phyloP scores from a whole-genome alignment of 2,329 filamentous ascomycete species.

The Westerdykella aurantiaca region DNA sequence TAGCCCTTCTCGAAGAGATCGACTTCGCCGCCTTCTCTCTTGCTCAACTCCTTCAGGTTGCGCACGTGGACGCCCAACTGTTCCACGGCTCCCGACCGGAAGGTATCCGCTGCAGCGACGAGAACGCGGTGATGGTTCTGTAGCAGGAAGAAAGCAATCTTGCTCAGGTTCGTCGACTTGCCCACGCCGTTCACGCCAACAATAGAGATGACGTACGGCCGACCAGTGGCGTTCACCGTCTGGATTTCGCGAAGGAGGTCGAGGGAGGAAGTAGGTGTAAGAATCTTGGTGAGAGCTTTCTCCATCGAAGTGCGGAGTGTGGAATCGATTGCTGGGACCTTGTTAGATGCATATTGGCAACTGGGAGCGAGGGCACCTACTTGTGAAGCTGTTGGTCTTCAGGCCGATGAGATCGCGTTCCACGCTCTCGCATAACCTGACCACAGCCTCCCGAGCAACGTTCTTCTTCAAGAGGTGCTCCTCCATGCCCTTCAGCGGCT shows the following conservation, averaged over 20 bases:
- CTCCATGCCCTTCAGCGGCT: conserved; percentile 92
- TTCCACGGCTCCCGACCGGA: conserved; percentile 94
- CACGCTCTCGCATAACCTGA: conserved; percentile 85
- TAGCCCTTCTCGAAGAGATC: conserved; percentile 97
- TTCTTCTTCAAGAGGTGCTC: conserved; percentile 94
- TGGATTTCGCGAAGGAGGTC: conserved; percentile 93
- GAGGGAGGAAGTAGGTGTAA: conserved; percentile 90
- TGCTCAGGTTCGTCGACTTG: conserved; percentile 95
- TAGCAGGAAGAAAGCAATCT: conserved; percentile 95
- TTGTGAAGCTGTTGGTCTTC: conserved; percentile 89
- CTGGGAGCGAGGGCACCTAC: conserved; percentile 23
- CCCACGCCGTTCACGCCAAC: conserved; percentile 98
- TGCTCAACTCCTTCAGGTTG: conserved; percentile 82
- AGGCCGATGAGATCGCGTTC: conserved; percentile 83
- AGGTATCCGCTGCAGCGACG: conserved; percentile 92
- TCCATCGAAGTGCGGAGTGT: conserved; percentile 85
- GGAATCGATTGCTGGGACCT: conserved; percentile 59
- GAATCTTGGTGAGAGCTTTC: conserved; percentile 85
- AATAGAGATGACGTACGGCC: conserved; percentile 96
- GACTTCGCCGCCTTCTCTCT: conserved; percentile 71
- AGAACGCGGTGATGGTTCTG: conserved; percentile 96
- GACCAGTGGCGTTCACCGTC: conserved; percentile 58
- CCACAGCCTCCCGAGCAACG: conserved; percentile 86
- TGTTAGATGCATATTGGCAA: conserved; percentile 8
- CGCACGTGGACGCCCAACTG: conserved; percentile 92